These are phyloP conservation scores for Apodospora peruviana DNA, from an alignment of 495 filamentous ascomycete genomes.

Conservation along the genomic window DNA sequence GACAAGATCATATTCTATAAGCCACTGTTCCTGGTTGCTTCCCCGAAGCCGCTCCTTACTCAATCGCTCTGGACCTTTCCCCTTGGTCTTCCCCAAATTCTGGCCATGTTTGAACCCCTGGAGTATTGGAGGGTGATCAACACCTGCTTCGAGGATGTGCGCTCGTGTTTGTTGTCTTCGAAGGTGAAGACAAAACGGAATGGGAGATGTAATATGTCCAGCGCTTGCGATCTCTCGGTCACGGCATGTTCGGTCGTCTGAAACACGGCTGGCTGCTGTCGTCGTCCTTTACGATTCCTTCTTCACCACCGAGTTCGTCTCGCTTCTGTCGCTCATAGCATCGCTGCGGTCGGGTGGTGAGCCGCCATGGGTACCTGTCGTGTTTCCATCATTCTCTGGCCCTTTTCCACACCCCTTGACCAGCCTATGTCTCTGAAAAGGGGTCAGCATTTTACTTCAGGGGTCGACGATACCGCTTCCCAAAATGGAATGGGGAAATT, in stretches of 20 bases:
- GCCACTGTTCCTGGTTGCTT: too few relatives aligned
- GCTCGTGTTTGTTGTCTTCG: not conserved
- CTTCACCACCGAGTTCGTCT: too few relatives aligned
- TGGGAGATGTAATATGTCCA: too few relatives aligned
- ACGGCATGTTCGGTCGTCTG: not conserved
- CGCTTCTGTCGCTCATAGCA: not conserved
- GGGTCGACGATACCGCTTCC: not conserved
- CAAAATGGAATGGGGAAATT: not conserved
- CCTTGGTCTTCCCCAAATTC: too few relatives aligned
- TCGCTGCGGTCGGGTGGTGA: conserved; percentile 2
- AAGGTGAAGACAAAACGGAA: too few relatives aligned
- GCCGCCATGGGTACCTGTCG: not conserved
- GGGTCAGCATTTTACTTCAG: not conserved
- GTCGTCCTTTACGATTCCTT: too few relatives aligned
- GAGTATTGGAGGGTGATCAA: too few relatives aligned
- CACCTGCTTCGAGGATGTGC: too few relatives aligned
- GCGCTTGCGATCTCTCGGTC: not conserved
- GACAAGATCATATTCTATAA: too few relatives aligned
- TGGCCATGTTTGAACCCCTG: too few relatives aligned
- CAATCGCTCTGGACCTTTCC: too few relatives aligned
- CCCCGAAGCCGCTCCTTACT: too few relatives aligned
- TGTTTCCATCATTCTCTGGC: conserved; percentile 4
- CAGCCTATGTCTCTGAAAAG: conserved; percentile 74
- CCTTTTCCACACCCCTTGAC: conserved; percentile 80
- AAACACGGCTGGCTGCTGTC: conserved; percentile 1